Base-by-base conservation (phyloP, 768 basidiomycete genomes). In the Mycena latifolia region DNA sequence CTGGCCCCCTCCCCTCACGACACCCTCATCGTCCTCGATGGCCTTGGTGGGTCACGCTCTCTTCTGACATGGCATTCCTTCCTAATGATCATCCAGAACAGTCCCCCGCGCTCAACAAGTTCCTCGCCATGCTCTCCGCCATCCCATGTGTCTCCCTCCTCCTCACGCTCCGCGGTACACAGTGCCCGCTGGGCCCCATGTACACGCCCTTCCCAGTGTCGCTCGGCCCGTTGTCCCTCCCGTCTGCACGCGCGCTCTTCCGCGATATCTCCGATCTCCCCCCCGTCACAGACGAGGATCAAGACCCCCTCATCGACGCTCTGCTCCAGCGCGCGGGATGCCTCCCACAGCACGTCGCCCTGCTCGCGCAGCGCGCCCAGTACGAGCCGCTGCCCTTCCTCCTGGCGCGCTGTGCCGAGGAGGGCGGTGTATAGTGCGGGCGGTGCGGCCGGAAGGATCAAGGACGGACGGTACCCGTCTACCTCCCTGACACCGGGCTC, bases 351-450 rank as follows among this genome's bases (percentile, higher is more conserved):
- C 28, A 17, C 1, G 35, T 68, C 28, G 53, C 56, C 5, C 33
- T 12, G 7, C 55, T 68, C 43, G 67, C 67, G 2, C 67, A 68
- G 39, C 53, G 51, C 14, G 67, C 67, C 4, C 67, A 68, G 47
- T 68, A 68, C 39, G 67, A 63, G 57, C 67, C 67, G 6, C 37
- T 68, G 11, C 24, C 61, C 41, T 68, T 68, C 47, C 31, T 68
- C 27, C 56, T 60, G 1, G 67, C 52, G 14, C 22, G 53, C 27
- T 69, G 48, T 28, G 51, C 48, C n/a, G 63, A 69, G 27, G 67
- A 50, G 29, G 52, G n/a, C 18, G 27, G 24, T 10, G 46, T 37
- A 20, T 43, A 24, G 37, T 35, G 33, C 14, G 33, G 6, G 8
- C 14, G 33, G 8, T 14, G n/a, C n/a, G n/a, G n/a, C n/a, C n/a